Conservation (phyloP, 2,329 filamentous ascomycete species). For the Chrysoporthe cubensis region DNA sequence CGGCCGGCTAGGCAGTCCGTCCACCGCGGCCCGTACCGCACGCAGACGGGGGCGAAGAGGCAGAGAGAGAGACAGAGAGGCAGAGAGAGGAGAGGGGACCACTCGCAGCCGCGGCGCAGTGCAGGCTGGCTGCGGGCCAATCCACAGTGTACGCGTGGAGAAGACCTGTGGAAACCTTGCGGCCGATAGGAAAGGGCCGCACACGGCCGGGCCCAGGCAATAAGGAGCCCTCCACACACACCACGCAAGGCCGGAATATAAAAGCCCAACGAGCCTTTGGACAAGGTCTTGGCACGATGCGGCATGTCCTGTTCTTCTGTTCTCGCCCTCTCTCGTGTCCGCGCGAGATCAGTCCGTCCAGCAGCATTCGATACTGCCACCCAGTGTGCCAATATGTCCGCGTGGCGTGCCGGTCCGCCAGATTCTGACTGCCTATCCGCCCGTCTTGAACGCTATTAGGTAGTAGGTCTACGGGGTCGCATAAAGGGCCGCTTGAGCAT, state of each 20-base stretch:
- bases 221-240: no score
- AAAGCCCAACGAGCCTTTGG: neutral
- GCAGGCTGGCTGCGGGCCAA: constrained; percentile 4
- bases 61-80: neutral
- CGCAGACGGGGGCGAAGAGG: no score
- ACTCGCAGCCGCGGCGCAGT: no score
- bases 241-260: no score
- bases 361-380: neutral
- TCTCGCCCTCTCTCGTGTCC: neutral
- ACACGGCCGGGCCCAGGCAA: neutral
- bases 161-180: neutral
- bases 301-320: neutral
- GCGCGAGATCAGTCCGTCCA: neutral
- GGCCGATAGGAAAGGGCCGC: neutral
- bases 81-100: neutral
- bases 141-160: constrained; percentile 15
- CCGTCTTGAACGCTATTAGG: neutral
- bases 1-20: no score
- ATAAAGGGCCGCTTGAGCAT: neutral
- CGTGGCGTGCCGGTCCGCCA: neutral
- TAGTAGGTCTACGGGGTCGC: neutral
- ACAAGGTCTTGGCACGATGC: neutral
- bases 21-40: no score
- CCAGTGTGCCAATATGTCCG: neutral
- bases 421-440: neutral